Evolutionary conservation across 768 basidiomycete genomes (phyloP).

Genomic region (Basidioascus undulatus): DNA sequence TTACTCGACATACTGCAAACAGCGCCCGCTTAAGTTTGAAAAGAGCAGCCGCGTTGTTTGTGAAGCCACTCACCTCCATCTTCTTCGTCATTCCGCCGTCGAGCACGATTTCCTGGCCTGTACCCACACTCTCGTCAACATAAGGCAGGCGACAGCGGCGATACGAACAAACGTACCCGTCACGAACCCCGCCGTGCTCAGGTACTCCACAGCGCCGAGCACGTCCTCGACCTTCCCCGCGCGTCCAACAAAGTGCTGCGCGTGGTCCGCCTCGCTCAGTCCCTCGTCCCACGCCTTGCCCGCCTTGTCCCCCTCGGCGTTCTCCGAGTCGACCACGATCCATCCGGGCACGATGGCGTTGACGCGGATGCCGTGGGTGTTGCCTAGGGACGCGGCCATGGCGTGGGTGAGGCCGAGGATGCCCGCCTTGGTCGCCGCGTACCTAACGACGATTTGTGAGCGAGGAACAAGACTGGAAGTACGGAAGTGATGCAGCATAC

Average conservation of each 20-base stretch:
- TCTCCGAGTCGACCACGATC: constrained; percentile 3
- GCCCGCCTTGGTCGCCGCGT: constrained; percentile 2
- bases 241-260: constrained; percentile 1
- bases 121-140: too few species aligned
- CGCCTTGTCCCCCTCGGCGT: not conserved
- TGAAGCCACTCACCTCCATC: too few species aligned
- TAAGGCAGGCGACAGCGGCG: too few species aligned
- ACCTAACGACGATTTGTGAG: too few species aligned
- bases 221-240: constrained; percentile 4
- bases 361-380: constrained; percentile 1
- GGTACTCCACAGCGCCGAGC: not conserved
- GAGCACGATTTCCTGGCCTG: constrained; percentile 1
- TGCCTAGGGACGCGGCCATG: constrained; percentile 1
- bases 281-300: constrained; percentile 1
- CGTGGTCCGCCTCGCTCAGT: not conserved
- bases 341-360: constrained; percentile 5
- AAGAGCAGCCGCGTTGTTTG: too few species aligned
- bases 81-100: constrained; percentile 4
- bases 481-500: too few species aligned
- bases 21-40: too few species aligned
- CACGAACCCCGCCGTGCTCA: not conserved
- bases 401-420: constrained; percentile 1
- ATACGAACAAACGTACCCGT: too few species aligned
- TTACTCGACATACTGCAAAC: too few species aligned
- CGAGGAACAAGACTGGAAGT: too few species aligned